Evolutionary conservation across 176 grass and related monocot species (phyloP), one percentile per base, ranked within the genome.

Genomic region (Eleusine indica): DNA sequence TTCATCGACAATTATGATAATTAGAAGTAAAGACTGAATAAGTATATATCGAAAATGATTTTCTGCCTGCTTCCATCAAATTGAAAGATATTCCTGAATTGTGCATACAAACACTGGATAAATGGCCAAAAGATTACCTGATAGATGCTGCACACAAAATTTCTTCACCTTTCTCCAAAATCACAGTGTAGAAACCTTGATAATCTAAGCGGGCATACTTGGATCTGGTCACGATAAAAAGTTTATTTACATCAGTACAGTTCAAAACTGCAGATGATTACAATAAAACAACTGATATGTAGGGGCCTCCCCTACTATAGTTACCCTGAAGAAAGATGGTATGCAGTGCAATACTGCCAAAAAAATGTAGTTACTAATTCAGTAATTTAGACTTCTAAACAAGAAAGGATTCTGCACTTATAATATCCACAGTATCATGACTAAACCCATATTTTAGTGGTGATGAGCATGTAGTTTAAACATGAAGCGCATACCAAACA

Each of bases 151-250:
- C 85, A n/a, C 87, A 91, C 28, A 91, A 32, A 66, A 94, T 82
- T 60, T 94, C 89, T 83, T 94, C 92, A 38, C 78, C 71, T 84
- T 92, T 94, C 79, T 92, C 89, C 85, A 94, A 57, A 35, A 90
- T 87, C 80, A 92, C 16, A 49, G 92, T 94, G 65, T 94, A 94
- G 73, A 94, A 94, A 76, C 87, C 87, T 29, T 83, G 89, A 79
- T 91, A 94, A 88, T 94, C 81, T 77, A 94, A 71, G 39, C 89
- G 92, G 43, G 85, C 71, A 54, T 92, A 94, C n/a, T 89, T 92
- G 61, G 89, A 94, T 75, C 89, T 94, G 92, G 65, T 76, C 21
- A 69, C 49, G 44, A 49, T 49, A 14, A 29, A 8, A 83, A 68
- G 32, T 48, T 16, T 39, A 68, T 15, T 6, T 6, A 77, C 68